Conservation (phyloP, 441 rosid species). For the Erodium texanum region DNA sequence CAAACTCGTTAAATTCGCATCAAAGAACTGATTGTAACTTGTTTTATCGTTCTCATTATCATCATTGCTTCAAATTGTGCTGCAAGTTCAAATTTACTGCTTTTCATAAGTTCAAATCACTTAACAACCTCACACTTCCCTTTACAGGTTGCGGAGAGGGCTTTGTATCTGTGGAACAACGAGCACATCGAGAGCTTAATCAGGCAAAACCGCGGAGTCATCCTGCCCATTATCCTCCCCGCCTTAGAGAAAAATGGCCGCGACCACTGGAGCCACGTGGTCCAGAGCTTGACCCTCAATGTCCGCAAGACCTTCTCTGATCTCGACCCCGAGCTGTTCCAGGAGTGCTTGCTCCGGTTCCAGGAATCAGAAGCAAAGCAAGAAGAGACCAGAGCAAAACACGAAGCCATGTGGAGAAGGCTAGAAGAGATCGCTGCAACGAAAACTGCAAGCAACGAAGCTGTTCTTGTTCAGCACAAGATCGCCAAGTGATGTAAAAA, state of each 20-base stretch:
- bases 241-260: slow-evolving; percentile 64
- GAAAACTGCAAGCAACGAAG: slow-evolving; percentile 41
- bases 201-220: slow-evolving; percentile 58
- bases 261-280: slow-evolving; percentile 79
- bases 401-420: slow-evolving; percentile 39
- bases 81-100: too few species aligned
- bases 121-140: too few species aligned
- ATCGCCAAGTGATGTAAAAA: too few species aligned
- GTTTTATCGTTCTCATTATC: too few species aligned
- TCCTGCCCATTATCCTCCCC: slow-evolving; percentile 72
- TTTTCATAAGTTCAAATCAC: too few species aligned
- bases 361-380: slow-evolving; percentile 57
- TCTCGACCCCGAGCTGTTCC: slow-evolving; percentile 21
- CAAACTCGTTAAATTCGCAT: too few species aligned
- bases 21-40: too few species aligned
- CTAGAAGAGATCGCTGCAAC: slow-evolving; percentile 66
- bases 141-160: slow-evolving; percentile 48
- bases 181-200: slow-evolving; percentile 77
- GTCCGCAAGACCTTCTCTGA: slow-evolving; percentile 73
- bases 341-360: background rate
- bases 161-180: slow-evolving; percentile 82
- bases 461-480: too few species aligned
- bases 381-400: slow-evolving; percentile 25
- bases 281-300: slow-evolving; percentile 72
- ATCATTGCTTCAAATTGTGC: too few species aligned